Evolutionary conservation across 495 filamentous ascomycete genomes (phyloP), one percentile per base, ranked within the genome.

Genomic region (Corynascus novoguineensis): DNA sequence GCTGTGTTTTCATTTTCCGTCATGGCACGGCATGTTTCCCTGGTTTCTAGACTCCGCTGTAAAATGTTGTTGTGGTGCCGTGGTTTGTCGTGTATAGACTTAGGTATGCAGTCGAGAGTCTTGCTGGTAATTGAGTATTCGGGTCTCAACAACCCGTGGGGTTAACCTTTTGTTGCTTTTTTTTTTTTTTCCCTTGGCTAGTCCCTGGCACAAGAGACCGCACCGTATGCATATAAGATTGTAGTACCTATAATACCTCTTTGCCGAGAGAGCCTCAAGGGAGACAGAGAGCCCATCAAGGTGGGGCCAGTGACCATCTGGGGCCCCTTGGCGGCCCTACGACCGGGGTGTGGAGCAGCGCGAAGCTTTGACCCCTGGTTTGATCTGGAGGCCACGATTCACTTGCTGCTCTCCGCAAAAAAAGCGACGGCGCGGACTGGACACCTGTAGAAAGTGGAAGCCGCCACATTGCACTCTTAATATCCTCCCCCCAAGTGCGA

Each of bases 301-400:
- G 8, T 44, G 21, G 10, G 10, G 24, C 21, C 11, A 12, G 19
- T 7, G 40, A 22, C 21, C 19, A 11, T 22, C 4, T 14, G 19
- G 40, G 19, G 12, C 40, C 19, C n/a, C n/a, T n/a, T 44, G 21
- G 40, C 21, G 17, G 40, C 25, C 12, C n/a, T n/a, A n/a, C 22
- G 29, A 12, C 45, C n/a, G 29, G 37, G 19, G 10, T 24, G 52
- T 35, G 41, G 52, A 19, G 12, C 52, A 8, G 21, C 24, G 42
- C 11, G 60, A 55, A 68, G 66, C 66, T 66, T 66, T 22, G 63
- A 59, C 67, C 59, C 58, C 53, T 58, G 58, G 51, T 28, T 49
- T 55, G 49, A 58, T 67, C 64, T 70, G 59, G 66, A 72, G 69
- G 69, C 69, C 69, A 72, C 68, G 68, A 70, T 70, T 70, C 63